Base-by-base conservation (phyloP, 1,284 basidiomycete genomes). In the Boletellus deceptivus region DNA sequence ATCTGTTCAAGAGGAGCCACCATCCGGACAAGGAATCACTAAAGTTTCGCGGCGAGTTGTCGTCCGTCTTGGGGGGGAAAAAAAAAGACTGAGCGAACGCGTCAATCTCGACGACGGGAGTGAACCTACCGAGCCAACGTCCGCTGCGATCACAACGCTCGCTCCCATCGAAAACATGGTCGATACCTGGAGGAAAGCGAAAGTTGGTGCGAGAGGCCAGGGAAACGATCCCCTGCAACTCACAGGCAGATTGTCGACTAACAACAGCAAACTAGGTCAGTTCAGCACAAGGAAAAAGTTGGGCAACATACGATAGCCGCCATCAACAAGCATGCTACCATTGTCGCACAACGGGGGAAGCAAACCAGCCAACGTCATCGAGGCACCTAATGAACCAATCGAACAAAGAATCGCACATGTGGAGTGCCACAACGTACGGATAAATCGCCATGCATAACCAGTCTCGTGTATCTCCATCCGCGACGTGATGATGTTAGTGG, bases 391-490 rank as follows among this genome's bases (percentile, higher is more conserved):
- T 34, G 20, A 54, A 44, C 31, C 8, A 10, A 39, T 49, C 17
- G 6, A 22, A 51, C 43, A 38, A 49, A 18, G 13, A 27, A 50
- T 22, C 10, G 24, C 25, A 44, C 46, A 29, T 8, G 17, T 3
- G 10, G 7, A 24, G 24, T 10, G 7, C 6, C n/a, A 17, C 24
- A 22, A 72, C 83, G 61, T 62, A 89, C 89, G 86, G 51, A 91
- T 89, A 59, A 83, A 91, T 62, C 86, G 78, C 93, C 93, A 95
- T 14, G 93, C 93, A 72, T 98, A 98, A 10, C 95, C 95, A 6
- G 91, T 92, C 55, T 96, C 91, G 64, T 99, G 97, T 37, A 98
- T 89, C 67, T 98, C 94, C 94, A 99, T 98, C 6, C 87, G 80
- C 10, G 93, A 97, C 52, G 91, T 93, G 46, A 90, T 95, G 67